Percentiles rank a stretch among this genome's conserved stretches.
These are phyloP conservation scores for Oryza meridionalis DNA, from an alignment of 176 grass and related monocot genomes.

Conservation along the genomic window DNA sequence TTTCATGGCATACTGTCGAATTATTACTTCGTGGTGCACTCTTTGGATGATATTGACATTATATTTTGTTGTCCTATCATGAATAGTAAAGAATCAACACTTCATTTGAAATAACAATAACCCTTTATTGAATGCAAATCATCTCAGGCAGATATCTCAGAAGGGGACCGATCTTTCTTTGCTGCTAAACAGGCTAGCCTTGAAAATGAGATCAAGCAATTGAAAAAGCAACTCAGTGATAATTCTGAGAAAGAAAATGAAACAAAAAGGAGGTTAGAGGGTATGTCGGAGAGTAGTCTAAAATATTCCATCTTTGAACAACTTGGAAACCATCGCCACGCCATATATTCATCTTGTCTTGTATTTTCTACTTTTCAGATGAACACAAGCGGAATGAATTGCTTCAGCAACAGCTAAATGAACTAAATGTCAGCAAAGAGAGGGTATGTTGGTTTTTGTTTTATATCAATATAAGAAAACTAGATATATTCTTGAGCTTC, in stretches of 20 bases:
- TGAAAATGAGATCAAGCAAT: conserved; percentile 81
- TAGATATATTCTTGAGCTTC: conserved; percentile 7
- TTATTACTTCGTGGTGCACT: background rate
- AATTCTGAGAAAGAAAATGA: conserved; percentile 58
- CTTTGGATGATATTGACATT: background rate
- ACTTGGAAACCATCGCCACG: background rate
- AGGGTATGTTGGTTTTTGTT: conserved; percentile 50
- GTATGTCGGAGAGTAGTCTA: conserved; percentile 44
- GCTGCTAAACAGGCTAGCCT: conserved; percentile 50
- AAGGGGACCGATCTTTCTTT: conserved; percentile 53
- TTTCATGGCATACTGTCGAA: background rate
- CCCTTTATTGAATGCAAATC: conserved; percentile 48
- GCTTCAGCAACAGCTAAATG: conserved; percentile 73
- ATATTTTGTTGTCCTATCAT: conserved; percentile 23
- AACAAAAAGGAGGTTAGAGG: conserved; percentile 64
- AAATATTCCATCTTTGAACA: conserved; percentile 32
- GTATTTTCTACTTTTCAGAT: conserved; percentile 56
- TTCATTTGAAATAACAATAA: background rate
- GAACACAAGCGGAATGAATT: conserved; percentile 64
- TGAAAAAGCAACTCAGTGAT: conserved; percentile 62
- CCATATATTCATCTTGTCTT: conserved; percentile 16
- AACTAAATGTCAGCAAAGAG: conserved; percentile 70
- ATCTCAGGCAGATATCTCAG: conserved; percentile 61
- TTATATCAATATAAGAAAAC: background rate
- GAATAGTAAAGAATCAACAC: background rate